Base-by-base conservation (phyloP, 2,329 filamentous ascomycete genomes). In the Aaosphaeria arxii region DNA sequence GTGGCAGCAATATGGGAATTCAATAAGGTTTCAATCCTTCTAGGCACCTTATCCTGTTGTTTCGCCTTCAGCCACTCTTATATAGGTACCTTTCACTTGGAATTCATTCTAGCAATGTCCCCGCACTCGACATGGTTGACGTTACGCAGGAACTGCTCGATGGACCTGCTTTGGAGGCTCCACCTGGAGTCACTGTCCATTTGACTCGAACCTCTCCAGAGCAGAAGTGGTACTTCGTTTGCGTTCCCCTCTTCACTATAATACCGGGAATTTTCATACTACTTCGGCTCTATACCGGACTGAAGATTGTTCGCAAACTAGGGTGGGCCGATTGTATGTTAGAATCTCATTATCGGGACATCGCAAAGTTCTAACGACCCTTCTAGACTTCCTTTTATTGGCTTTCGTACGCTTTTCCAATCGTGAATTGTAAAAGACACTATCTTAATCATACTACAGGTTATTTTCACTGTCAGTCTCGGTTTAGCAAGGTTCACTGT, bases 281-380 rank as follows among this genome's bases (percentile, higher is more conserved):
- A 11, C 33, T 48, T 1, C 46, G 46, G 6, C n/a, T 44, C 11
- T 44, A 48, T 17, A 44, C 41, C 5, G 44, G 42, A 28, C 7
- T 48, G 4, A 24, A 5, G 9, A 33, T 48, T 2, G 24, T 48
- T 29, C 32, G 30, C 9, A 44, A 28, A 29, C 5, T 31, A n/a
- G 46, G 44, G 4, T n/a, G 30, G 42, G 11, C 32, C 13, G 46
- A 48, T 40, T 39, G 46, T 48, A 24, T 17, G 46, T 40, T 30
- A 24, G 17, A 24, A 11, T 11, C 30, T 6, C 13, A 13, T 24
- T 3, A 13, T 11, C 6, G 7, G 7, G 13, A 6, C 33, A 28
- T 32, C 11, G 11, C 17, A 17, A 32, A 29, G 7, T 4, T 6
- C 30, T 39, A 11, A 44, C 30, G 7, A 11, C 28, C 11, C 4